phyloP scores from a whole-genome alignment of 2,329 filamentous ascomycete species.

The Penicillium sp. region DNA sequence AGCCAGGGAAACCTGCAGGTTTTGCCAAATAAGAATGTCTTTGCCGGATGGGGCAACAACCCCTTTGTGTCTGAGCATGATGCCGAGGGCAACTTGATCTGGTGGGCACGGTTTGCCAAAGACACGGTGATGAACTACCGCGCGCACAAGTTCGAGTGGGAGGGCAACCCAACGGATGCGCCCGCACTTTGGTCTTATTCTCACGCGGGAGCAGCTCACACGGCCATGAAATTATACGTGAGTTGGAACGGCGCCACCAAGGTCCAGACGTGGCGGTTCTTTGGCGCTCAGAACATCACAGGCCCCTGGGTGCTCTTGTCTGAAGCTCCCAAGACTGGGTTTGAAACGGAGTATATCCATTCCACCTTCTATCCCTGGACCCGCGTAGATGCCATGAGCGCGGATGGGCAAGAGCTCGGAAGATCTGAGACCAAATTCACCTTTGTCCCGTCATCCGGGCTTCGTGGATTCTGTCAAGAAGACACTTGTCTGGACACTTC shows the following conservation, averaged over 20 bases:
- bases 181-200: constrained; percentile 39
- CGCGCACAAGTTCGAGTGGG: constrained; percentile 39
- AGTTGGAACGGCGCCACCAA: constrained; percentile 40
- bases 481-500: constrained; percentile 26
- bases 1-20: constrained; percentile 38
- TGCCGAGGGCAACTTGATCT: constrained; percentile 32
- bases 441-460: constrained; percentile 32
- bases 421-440: constrained; percentile 30
- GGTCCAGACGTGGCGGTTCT: constrained; percentile 33
- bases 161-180: constrained; percentile 35
- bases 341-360: constrained; percentile 34
- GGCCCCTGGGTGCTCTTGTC: constrained; percentile 28
- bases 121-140: constrained; percentile 39
- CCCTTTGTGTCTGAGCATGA: constrained; percentile 37
- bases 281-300: constrained; percentile 26
- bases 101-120: constrained; percentile 33
- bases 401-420: constrained; percentile 27
- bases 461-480: constrained; percentile 28
- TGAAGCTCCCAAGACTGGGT: constrained; percentile 30
- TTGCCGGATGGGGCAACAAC: constrained; percentile 42
- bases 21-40: constrained; percentile 32
- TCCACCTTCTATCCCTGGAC: constrained; percentile 26
- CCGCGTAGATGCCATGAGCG: constrained; percentile 34
- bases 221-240: constrained; percentile 31
- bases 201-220: constrained; percentile 19